These are phyloP conservation scores for Tulasnella calospora DNA, from an alignment of 768 basidiomycete species.

Conservation along the genomic window DNA sequence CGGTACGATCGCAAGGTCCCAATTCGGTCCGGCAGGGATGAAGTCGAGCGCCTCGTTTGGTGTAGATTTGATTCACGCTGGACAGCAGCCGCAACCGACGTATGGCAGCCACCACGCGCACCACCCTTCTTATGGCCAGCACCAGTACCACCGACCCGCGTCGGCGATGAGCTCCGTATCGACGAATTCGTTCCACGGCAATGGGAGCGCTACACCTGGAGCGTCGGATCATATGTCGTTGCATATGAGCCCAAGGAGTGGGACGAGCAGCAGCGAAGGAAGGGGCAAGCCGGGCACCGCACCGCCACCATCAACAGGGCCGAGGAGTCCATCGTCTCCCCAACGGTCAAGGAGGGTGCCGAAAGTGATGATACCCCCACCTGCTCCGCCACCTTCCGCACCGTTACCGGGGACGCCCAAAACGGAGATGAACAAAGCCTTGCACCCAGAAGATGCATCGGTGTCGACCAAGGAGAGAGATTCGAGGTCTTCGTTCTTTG, in stretches of 20 bases:
- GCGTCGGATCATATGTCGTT: conserved; percentile 3
- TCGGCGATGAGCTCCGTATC: conserved; percentile 14
- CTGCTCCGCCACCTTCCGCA: conserved; percentile 2
- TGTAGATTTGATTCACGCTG: not conserved
- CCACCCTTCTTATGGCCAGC: not conserved
- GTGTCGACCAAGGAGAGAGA: conserved; percentile 9
- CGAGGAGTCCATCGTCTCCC: conserved; percentile 17
- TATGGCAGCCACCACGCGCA: not conserved
- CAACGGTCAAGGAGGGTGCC: conserved; percentile 16
- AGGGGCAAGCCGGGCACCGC: not conserved
- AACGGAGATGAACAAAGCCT: not conserved
- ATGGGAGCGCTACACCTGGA: not conserved
- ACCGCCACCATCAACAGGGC: not conserved
- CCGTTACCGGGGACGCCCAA: conserved; percentile 6
- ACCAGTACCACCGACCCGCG: not conserved
- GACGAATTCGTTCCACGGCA: not conserved
- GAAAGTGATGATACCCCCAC: conserved; percentile 22
- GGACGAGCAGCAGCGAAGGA: not conserved
- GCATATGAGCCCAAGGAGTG: conserved; percentile 1
- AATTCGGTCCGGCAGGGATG: not conserved
- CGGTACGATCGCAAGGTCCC: not conserved
- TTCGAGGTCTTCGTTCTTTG: conserved; percentile 16
- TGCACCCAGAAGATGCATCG: conserved; percentile 2
- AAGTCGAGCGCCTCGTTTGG: not conserved
- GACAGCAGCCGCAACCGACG: not conserved